A percentile compares a stretch with the other conserved stretches of the same genome.
phyloP scores from a whole-genome alignment of 2,329 filamentous ascomycete genomes.

The Diplodia seriata region DNA sequence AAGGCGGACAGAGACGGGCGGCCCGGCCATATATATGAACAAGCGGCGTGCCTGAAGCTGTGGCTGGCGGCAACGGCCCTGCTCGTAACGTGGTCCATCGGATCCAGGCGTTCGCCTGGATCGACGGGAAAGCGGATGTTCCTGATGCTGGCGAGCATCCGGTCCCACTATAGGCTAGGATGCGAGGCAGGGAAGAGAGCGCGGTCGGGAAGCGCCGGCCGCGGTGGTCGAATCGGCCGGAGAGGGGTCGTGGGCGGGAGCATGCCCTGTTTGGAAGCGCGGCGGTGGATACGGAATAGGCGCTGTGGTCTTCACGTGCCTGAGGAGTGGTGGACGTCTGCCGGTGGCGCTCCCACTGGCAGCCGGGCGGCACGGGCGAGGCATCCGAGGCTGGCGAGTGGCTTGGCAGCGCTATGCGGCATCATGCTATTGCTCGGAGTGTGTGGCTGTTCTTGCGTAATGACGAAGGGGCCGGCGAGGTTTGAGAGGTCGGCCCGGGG shows the following conservation, averaged over 20 bases:
- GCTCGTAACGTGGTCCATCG: neutral
- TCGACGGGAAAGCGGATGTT: constrained; percentile 1
- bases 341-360: neutral
- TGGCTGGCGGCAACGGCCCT: constrained; percentile 3
- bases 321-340: neutral
- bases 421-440: constrained; percentile 20
- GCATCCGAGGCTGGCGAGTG: constrained; percentile 19
- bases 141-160: constrained; percentile 1
- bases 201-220: constrained; percentile 18
- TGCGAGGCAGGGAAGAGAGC: constrained; percentile 9
- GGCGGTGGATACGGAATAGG: neutral
- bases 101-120: constrained; percentile 7
- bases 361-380: constrained; percentile 21
- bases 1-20: neutral
- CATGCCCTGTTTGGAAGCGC: neutral
- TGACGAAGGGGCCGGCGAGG: constrained; percentile 13
- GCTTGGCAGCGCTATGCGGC: constrained; percentile 17
- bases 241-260: neutral
- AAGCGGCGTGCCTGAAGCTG: constrained; percentile 6
- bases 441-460: constrained; percentile 23
- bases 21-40: constrained; percentile 25
- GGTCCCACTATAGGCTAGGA: constrained; percentile 27
- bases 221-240: constrained; percentile 12
- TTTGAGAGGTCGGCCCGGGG: constrained; percentile 20
- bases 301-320: constrained; percentile 17